Evolutionary conservation across 2,329 filamentous ascomycete genomes (phyloP).

Genomic region (Penicillium oxalicum): DNA sequence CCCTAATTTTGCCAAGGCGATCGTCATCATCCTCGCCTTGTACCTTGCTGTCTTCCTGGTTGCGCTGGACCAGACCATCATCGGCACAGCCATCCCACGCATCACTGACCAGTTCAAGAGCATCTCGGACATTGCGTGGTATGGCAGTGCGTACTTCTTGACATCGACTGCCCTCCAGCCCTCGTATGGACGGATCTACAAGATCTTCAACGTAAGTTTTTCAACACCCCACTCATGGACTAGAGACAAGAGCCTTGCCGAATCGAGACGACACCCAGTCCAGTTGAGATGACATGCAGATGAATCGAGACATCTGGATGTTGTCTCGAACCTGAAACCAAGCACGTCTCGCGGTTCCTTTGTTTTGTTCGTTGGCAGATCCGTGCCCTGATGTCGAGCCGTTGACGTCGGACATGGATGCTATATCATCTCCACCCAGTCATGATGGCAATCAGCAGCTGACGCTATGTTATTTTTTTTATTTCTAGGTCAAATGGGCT

Average conservation of each 20-base stretch:
- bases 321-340: too few relatives aligned
- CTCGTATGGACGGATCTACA: slow-evolving; percentile 37
- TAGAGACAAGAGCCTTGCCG: too few relatives aligned
- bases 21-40: slow-evolving; percentile 19
- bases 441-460: too few relatives aligned
- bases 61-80: slow-evolving; percentile 19
- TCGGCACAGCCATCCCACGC: slow-evolving; percentile 10
- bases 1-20: slow-evolving; percentile 14
- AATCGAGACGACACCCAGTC: too few relatives aligned
- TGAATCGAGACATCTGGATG: too few relatives aligned
- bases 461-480: too few relatives aligned
- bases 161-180: slow-evolving; percentile 12
- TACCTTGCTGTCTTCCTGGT: slow-evolving; percentile 24
- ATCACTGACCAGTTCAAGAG: slow-evolving; percentile 17
- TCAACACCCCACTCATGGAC: background rate
- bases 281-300: too few relatives aligned
- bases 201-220: slow-evolving; percentile 27
- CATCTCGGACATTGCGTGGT: slow-evolving; percentile 15
- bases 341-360: too few relatives aligned
- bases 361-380: too few relatives aligned
- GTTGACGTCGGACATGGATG: too few relatives aligned
- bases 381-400: too few relatives aligned
- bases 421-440: background rate
- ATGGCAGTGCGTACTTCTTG: slow-evolving; percentile 14
- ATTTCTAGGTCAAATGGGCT: slow-evolving; percentile 18